Evolutionary conservation across 495 filamentous ascomycete species (phyloP).

Genomic region (Parathielavia appendiculata): DNA sequence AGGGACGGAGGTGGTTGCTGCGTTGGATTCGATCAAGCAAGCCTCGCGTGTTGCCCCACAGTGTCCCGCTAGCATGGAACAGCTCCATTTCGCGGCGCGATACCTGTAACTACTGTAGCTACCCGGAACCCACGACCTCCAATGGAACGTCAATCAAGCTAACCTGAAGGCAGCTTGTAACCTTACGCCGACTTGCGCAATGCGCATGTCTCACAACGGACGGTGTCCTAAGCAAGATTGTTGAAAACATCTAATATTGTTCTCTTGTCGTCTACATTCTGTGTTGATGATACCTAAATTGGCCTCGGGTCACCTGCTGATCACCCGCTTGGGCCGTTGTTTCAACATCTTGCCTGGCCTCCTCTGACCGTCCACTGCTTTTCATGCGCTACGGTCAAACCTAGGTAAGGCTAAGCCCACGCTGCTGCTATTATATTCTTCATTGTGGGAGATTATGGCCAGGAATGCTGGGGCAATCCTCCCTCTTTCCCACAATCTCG

Average conservation of each 20-base stretch:
- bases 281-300: neutral
- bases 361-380: conserved; percentile 6
- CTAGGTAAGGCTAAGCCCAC: conserved; percentile 11
- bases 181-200: too few species aligned
- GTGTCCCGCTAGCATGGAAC: neutral
- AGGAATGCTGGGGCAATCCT: neutral
- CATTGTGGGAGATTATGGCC: conserved; percentile 3
- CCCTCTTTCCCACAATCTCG: neutral
- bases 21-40: neutral
- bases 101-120: too few species aligned
- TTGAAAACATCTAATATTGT: too few species aligned
- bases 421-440: neutral
- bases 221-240: too few species aligned
- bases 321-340: conserved; percentile 11
- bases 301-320: conserved; percentile 6
- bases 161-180: too few species aligned
- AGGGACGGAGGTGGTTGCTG: too few species aligned
- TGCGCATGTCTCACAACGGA: too few species aligned
- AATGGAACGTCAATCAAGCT: too few species aligned
- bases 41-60: neutral
- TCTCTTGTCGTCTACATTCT: neutral
- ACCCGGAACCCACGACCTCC: neutral
- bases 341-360: conserved; percentile 12
- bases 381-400: conserved; percentile 8
- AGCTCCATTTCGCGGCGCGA: conserved; percentile 2